Conservation (phyloP, 208 protist genomes). For the Herpetomonas tarakana region DNA sequence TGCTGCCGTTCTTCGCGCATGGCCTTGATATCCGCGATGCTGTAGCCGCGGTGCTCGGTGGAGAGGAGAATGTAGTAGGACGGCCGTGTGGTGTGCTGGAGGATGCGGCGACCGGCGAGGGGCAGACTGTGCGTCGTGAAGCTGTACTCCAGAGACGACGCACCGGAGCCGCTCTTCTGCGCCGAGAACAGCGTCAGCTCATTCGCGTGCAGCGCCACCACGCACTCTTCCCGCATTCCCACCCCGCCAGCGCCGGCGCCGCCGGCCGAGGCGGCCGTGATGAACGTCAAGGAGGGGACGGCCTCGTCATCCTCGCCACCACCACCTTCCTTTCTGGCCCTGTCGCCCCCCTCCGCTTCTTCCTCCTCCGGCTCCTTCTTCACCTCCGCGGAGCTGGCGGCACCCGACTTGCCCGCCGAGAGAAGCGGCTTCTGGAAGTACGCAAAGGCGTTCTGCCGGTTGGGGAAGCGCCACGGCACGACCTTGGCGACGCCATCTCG, state of each 20-base stretch:
- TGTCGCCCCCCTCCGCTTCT: constrained; percentile 8
- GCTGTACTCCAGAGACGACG: constrained; percentile 63
- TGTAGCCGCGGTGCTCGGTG: constrained; percentile 70
- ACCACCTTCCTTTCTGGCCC: neutral
- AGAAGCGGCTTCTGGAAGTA: constrained; percentile 41
- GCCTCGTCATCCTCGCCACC: neutral
- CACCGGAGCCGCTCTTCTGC: constrained; percentile 32
- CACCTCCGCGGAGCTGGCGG: neutral
- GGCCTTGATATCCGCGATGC: constrained; percentile 17
- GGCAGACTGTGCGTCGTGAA: constrained; percentile 51
- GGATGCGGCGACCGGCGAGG: constrained; percentile 53
- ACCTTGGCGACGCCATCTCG: constrained; percentile 52
- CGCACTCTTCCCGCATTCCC: constrained; percentile 41
- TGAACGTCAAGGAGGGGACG: constrained; percentile 12
- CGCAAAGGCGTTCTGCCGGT: constrained; percentile 50
- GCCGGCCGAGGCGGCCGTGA: neutral
- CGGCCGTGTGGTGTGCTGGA: constrained; percentile 70
- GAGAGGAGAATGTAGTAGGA: constrained; percentile 51
- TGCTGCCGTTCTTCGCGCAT: constrained; percentile 25
- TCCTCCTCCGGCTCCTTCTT: constrained; percentile 15
- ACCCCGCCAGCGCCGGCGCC: neutral
- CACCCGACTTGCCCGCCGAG: constrained; percentile 6
- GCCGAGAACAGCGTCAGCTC: constrained; percentile 57
- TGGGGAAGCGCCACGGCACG: constrained; percentile 71
- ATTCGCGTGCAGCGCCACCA: constrained; percentile 55